A percentile compares a stretch with the other conserved stretches of the same genome.
Conservation (phyloP, 306 rosid species). For the Medicago truncatula region MtrunA17r5.0-ANR NC_053048.1:31206501-31207000, state of each 20-base stretch:
- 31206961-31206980: slow-evolving; percentile 34
- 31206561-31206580: too few relatives aligned
- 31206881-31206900: slow-evolving; percentile 91
- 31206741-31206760: slow-evolving; percentile 99
- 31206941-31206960: slow-evolving; percentile 35
- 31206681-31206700: slow-evolving; percentile 29
- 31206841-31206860: slow-evolving; percentile 98
- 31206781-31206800: slow-evolving; percentile 99
- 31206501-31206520: too few relatives aligned
- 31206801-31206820: slow-evolving; percentile 83
- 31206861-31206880: slow-evolving; percentile 94
- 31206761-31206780: slow-evolving; percentile 88
- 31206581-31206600: too few relatives aligned
- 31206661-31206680: too few relatives aligned
- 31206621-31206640: too few relatives aligned
- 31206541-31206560: too few relatives aligned
- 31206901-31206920: slow-evolving; percentile 34
- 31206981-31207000: neutral
- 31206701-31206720: slow-evolving; percentile 23
- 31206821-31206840: slow-evolving; percentile 89
- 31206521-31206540: too few relatives aligned
- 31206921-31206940: slow-evolving; percentile 30
- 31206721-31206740: slow-evolving; percentile 86
- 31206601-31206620: too few relatives aligned
- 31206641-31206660: too few relatives aligned